phyloP scores from a whole-genome alignment of 2,329 filamentous ascomycete genomes.

The Elsinoe necatrix region DNA sequence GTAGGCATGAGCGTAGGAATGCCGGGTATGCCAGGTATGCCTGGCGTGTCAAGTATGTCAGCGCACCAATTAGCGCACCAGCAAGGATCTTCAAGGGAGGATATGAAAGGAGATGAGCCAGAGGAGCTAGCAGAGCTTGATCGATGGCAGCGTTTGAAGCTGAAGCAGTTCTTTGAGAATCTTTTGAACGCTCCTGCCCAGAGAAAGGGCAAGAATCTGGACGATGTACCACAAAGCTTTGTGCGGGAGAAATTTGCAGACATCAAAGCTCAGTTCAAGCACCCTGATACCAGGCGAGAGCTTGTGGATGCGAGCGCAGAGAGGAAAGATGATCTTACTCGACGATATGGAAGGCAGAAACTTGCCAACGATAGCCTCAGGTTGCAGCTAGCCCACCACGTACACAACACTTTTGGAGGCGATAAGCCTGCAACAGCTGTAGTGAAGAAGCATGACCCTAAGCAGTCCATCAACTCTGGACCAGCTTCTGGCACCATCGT shows the following conservation, averaged over 20 bases:
- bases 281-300: slow-evolving; percentile 14
- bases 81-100: not conserved
- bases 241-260: slow-evolving; percentile 13
- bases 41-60: not conserved
- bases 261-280: slow-evolving; percentile 5
- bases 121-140: slow-evolving; percentile 29
- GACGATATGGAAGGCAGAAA: slow-evolving; percentile 12
- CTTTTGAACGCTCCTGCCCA: not conserved
- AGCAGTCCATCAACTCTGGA: slow-evolving; percentile 18
- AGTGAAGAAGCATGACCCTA: not conserved
- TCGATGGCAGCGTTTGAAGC: slow-evolving; percentile 13
- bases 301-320: not conserved
- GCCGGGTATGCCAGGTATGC: not conserved
- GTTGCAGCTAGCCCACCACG: slow-evolving; percentile 11
- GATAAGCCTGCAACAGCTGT: slow-evolving; percentile 14
- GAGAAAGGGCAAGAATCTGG: not conserved
- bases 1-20: slow-evolving; percentile 13
- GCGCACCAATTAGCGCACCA: not conserved
- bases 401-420: slow-evolving; percentile 1
- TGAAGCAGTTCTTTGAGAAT: slow-evolving; percentile 13
- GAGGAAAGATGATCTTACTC: slow-evolving; percentile 13
- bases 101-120: slow-evolving; percentile 32
- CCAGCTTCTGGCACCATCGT: slow-evolving; percentile 48
- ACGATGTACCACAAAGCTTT: slow-evolving; percentile 10
- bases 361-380: slow-evolving; percentile 12